Percentiles rank a stretch among this genome's conserved stretches.
Evolutionary conservation across 2,329 filamentous ascomycete species (phyloP).

Genomic region (Lachnellula hyalina): DNA sequence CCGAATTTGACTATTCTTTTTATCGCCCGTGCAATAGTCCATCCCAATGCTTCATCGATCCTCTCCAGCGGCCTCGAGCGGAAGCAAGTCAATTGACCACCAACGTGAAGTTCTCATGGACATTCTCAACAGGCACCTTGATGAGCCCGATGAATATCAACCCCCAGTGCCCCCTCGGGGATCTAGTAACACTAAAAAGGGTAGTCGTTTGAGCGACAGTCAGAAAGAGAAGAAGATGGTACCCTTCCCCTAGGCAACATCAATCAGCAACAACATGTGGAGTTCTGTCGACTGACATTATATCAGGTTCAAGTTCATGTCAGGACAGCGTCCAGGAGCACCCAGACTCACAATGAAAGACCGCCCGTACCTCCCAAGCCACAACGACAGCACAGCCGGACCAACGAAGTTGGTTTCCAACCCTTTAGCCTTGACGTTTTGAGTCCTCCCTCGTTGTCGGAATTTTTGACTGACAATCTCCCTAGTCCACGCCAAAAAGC

Average conservation of each 20-base stretch:
- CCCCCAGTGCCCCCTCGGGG: neutral
- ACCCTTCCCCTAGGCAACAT: neutral
- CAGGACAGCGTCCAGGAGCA: neutral
- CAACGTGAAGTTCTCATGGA: slow-evolving; percentile 6
- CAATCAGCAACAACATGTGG: neutral
- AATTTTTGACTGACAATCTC: no score
- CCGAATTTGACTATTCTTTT: neutral
- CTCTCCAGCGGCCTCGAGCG: neutral
- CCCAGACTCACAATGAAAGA: neutral
- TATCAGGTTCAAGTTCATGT: neutral
- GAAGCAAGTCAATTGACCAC: neutral
- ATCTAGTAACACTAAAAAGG: neutral
- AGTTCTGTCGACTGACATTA: no score
- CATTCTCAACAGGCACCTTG: slow-evolving; percentile 5
- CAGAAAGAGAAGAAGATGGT: neutral
- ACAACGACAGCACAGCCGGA: neutral
- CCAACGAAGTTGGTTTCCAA: neutral
- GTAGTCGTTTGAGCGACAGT: neutral
- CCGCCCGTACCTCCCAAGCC: neutral
- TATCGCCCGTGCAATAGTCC: neutral
- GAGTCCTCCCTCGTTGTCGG: no score
- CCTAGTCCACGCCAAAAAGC: no score
- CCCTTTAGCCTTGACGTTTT: neutral
- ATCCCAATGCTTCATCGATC: neutral
- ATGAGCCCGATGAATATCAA: neutral